Conservation (phyloP, 768 basidiomycete species). For the Galerina sulciceps region DNA sequence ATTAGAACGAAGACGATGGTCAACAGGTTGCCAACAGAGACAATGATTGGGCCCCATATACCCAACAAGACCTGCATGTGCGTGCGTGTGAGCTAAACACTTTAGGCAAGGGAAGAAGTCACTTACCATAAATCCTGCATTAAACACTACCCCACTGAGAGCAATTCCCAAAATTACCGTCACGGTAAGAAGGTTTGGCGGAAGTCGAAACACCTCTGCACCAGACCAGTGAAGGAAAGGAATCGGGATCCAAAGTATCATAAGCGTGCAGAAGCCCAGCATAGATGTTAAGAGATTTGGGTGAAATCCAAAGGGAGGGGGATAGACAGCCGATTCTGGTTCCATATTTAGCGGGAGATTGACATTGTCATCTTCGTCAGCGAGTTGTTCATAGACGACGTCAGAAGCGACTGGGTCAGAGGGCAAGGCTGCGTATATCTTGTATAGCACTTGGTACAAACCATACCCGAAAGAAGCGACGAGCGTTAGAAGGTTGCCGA, state of each 20-base stretch:
- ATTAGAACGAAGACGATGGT: slow-evolving; percentile 89
- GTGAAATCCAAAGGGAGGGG: slow-evolving; percentile 83
- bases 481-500: slow-evolving; percentile 79
- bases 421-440: slow-evolving; percentile 73
- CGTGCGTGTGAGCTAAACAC: slow-evolving; percentile 4
- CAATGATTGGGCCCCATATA: slow-evolving; percentile 86
- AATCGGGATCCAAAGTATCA: slow-evolving; percentile 78
- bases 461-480: slow-evolving; percentile 74
- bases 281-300: slow-evolving; percentile 80
- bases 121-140: slow-evolving; percentile 83
- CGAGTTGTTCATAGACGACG: slow-evolving; percentile 48
- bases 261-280: slow-evolving; percentile 80
- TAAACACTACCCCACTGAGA: slow-evolving; percentile 75
- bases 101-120: background rate
- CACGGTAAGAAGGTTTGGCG: slow-evolving; percentile 49
- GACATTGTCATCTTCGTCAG: slow-evolving; percentile 37
- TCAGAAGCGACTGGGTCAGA: slow-evolving; percentile 55
- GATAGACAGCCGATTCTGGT: slow-evolving; percentile 42
- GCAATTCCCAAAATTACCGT: slow-evolving; percentile 71
- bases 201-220: slow-evolving; percentile 70
- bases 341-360: slow-evolving; percentile 14
- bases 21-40: slow-evolving; percentile 91
- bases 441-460: slow-evolving; percentile 86
- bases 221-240: slow-evolving; percentile 71
- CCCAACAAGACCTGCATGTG: slow-evolving; percentile 70